Percentiles rank a stretch among this genome's conserved stretches.
These are phyloP conservation scores for Chaetomium fimeti DNA, from an alignment of 495 filamentous ascomycete genomes.

Conservation along the genomic window DNA sequence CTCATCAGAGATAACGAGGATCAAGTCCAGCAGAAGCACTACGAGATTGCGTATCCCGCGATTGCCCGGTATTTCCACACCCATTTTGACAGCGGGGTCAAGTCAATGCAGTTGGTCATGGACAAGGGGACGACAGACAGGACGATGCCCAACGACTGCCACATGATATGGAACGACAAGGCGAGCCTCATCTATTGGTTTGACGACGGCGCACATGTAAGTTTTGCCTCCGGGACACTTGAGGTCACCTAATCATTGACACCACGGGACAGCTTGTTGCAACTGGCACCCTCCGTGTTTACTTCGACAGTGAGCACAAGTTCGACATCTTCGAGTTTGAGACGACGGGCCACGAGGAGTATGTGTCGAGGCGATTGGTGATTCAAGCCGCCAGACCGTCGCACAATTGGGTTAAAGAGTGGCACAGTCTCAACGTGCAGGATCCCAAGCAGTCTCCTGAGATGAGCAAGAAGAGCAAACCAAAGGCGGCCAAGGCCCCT, in stretches of 20 bases:
- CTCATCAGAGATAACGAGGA: slow-evolving; percentile 44
- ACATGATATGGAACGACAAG: slow-evolving; percentile 61
- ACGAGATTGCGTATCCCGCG: slow-evolving; percentile 71
- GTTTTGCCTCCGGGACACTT: slow-evolving; percentile 23
- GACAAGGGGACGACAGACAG: slow-evolving; percentile 57
- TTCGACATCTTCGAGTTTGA: slow-evolving; percentile 70
- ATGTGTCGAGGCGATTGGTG: slow-evolving; percentile 57
- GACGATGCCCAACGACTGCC: slow-evolving; percentile 57
- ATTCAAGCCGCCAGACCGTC: slow-evolving; percentile 54
- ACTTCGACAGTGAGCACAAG: slow-evolving; percentile 67
- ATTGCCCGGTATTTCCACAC: slow-evolving; percentile 78
- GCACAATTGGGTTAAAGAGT: slow-evolving; percentile 57
- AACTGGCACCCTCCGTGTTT: slow-evolving; percentile 59
- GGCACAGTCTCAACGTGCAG: slow-evolving; percentile 50
- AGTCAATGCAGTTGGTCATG: slow-evolving; percentile 73
- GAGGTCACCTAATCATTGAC: slow-evolving; percentile 29
- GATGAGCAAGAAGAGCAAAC: slow-evolving; percentile 67
- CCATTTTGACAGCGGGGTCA: slow-evolving; percentile 79
- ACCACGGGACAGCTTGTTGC: slow-evolving; percentile 56
- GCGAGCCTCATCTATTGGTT: slow-evolving; percentile 73
- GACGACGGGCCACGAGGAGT: slow-evolving; percentile 65
- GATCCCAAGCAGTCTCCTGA: slow-evolving; percentile 71
- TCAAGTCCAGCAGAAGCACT: slow-evolving; percentile 59
- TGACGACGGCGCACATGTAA: slow-evolving; percentile 65
- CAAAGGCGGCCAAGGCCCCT: slow-evolving; percentile 49